These are phyloP conservation scores for Eucalyptus erythrocorys DNA, from an alignment of 345 rosid genomes.

Conservation along the genomic window DNA sequence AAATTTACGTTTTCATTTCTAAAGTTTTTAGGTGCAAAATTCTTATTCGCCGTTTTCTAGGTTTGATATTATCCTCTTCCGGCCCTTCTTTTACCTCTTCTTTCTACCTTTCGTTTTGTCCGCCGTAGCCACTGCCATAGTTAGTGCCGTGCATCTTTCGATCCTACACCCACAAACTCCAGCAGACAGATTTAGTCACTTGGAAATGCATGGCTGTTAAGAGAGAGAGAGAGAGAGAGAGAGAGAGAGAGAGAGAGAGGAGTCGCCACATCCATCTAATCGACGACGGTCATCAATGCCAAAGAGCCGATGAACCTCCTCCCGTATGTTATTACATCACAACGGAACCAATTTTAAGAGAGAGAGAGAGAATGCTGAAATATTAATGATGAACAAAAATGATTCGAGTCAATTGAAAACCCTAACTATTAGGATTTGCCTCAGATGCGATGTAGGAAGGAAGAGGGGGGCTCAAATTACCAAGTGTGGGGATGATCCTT, in stretches of 20 bases:
- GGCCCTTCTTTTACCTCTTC: neutral
- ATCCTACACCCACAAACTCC: neutral
- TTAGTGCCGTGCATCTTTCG: neutral
- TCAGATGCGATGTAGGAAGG: too few species aligned
- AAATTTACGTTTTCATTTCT: neutral
- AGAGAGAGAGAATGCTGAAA: neutral
- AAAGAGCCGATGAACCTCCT: neutral
- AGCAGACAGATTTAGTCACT: neutral
- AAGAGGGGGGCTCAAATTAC: too few species aligned
- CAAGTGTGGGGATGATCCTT: too few species aligned
- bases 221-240: neutral
- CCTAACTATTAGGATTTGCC: neutral
- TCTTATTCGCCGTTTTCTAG: neutral
- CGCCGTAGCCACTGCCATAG: neutral
- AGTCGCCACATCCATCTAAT: neutral
- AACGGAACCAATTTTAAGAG: neutral
- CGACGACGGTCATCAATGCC: neutral
- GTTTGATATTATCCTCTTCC: neutral
- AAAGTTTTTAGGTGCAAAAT: neutral
- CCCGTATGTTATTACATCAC: neutral
- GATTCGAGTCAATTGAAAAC: neutral
- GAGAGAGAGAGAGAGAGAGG: neutral
- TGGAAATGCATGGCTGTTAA: neutral
- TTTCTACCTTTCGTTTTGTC: neutral
- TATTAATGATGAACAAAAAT: neutral